Base-by-base conservation (phyloP, 495 filamentous ascomycete genomes). In the Aspergillus baeticus region DNA sequence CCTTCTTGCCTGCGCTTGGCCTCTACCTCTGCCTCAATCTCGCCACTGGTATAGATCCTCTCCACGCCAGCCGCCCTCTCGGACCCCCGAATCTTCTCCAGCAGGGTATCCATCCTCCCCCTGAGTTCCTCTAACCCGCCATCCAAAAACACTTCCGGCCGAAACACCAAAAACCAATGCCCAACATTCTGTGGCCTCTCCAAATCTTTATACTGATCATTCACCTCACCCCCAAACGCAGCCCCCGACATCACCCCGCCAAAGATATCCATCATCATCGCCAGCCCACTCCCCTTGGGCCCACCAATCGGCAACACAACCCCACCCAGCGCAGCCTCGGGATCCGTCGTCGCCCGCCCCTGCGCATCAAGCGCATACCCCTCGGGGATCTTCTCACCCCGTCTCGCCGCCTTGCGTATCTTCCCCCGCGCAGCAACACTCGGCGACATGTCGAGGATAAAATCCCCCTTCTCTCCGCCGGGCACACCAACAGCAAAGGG, bases 211-310 rank as follows among this genome's bases (percentile, higher is more conserved):
- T 70, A 67, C 37, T 61, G 65, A 46, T 67, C 63, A 18, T 51
- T 43, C 0, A 72, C 69, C 26, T 65, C 59, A 14, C 67, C 69
- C 10, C 44, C 67, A 54, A 72, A 72, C 1, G 61, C 53, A 2
- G 68, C 61, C 5, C 67, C 69, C 0, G 63, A 57, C 18, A 72
- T 18, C 0, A 72, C 22, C 10, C 69, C 68, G 2, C 50, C 57
- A 36, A 72, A 60, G 13, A 72, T 58, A 37, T 72, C 69, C 67
- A 72, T 70, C 57, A 72, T 39, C 11, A 69, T 72, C 0, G 69
- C 68, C 17, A 72, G 43, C 0, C 61, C 69, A 1, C 59, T 64
- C 5, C 69, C 69, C 59, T 70, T 63, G 4, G 69, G 66, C 1
- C 69, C 69, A 5, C 69, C 69, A 20, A 72, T 72, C 2, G 68